Evolutionary conservation across 2,329 filamentous ascomycete species (phyloP), one percentile per base, ranked within the genome.

Genomic region (Clonostachys chloroleuca): DNA sequence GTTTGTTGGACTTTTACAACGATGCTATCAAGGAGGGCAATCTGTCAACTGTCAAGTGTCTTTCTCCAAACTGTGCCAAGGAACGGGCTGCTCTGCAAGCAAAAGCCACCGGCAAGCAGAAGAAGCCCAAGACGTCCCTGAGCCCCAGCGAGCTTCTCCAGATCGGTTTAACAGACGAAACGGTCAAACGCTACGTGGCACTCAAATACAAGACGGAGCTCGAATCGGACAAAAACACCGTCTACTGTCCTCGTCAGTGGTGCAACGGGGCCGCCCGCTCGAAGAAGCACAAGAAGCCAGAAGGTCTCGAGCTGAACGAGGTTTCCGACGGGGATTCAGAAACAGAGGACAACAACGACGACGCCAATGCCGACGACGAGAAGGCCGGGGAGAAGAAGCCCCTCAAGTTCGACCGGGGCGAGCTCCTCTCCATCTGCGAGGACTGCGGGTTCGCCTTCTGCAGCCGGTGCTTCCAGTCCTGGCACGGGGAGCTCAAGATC

Each of bases 361-460:
- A n/a, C 13, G 42, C 2, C 6, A 4, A 14, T 5, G 42, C 5
- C 6, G 69, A 73, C 41, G 63, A 53, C 3, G 58, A 56, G 6
- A 56, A 52, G 37, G 54, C 55, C 5, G 54, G 59, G 14, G 52
- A 51, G 41, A 56, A 47, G 14, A 57, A 49, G 40, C 20, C 47
- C 9, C 14, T 18, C 36, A n/a, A 18, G 14, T 79, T 52, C 63
- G 73, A 68, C 43, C 57, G 56, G 47, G 75, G 76, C 1, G 87
- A 94, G 45, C 79, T 89, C 10, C 73, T 97, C 1, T 80, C 84
- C 30, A 84, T 97, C 42, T 99, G 94, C 65, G 89, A 92, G 62
- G 89, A 95, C 60, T 97, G 92, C 67, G 74, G 76, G 12, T 89
- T 94, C 56, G 92, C 94, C 12, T 99, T 99, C 63, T 99, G 94